These are phyloP conservation scores for Suhomyces chickasaworum DNA, from an alignment of 1,139 yeast genomes.

Conservation along the genomic window DNA sequence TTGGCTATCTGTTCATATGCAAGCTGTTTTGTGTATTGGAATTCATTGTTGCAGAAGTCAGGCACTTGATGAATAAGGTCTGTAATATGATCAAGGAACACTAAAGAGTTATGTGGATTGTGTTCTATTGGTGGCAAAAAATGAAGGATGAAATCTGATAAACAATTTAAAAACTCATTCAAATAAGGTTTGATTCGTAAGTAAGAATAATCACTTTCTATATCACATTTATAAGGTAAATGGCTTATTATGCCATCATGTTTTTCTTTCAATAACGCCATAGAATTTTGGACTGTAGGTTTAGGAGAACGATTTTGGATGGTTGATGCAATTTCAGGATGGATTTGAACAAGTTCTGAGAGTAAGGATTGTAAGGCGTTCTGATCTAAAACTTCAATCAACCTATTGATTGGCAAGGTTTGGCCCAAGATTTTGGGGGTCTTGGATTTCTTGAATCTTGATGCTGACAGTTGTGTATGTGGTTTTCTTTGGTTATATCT, in stretches of 20 bases:
- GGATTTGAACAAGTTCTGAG: constrained; percentile 51
- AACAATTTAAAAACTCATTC: constrained; percentile 73
- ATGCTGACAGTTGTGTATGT: constrained; percentile 3
- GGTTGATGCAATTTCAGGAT: constrained; percentile 63
- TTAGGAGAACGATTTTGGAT: constrained; percentile 58
- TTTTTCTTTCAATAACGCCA: constrained; percentile 52
- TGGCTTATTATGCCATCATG: constrained; percentile 47
- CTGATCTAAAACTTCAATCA: constrained; percentile 68
- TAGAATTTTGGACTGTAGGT: constrained; percentile 55
- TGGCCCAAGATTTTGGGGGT: constrained; percentile 52
- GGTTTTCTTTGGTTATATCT: constrained; percentile 11
- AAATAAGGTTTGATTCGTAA: constrained; percentile 74
- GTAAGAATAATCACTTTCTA: constrained; percentile 82
- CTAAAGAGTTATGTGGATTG: constrained; percentile 57
- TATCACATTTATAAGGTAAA: constrained; percentile 76
- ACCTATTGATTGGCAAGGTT: constrained; percentile 57
- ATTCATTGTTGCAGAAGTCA: constrained; percentile 66
- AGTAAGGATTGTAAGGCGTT: constrained; percentile 55
- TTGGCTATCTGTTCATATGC: constrained; percentile 81
- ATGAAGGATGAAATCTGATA: constrained; percentile 77
- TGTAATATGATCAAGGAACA: constrained; percentile 70
- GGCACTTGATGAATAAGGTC: constrained; percentile 69
- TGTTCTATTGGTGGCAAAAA: constrained; percentile 78
- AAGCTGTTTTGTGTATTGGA: constrained; percentile 68
- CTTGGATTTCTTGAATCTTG: constrained; percentile 32